Percentiles rank a stretch among this genome's conserved stretches.
phyloP scores from a whole-genome alignment of 1,284 basidiomycete genomes.

The Caloboletus firmus region DNA sequence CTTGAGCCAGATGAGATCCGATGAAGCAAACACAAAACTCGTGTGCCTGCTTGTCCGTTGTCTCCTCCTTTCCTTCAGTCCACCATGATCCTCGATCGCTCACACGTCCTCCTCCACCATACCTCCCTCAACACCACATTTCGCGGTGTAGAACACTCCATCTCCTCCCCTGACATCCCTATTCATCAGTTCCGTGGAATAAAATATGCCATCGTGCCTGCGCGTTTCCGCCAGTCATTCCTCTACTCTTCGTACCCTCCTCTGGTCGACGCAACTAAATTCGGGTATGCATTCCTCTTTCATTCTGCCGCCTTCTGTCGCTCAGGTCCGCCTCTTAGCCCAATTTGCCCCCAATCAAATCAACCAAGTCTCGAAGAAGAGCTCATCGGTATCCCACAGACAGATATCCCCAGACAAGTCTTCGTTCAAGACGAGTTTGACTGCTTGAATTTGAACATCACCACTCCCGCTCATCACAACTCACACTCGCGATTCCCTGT shows the following conservation, averaged over 20 bases:
- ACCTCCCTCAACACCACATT: conserved; percentile 59
- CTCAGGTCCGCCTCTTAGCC: conserved; percentile 41
- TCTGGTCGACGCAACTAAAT: conserved; percentile 57
- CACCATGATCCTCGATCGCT: conserved; percentile 30
- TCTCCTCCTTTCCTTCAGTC: conserved; percentile 1
- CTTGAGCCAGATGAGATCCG: conserved; percentile 22
- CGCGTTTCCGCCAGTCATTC: conserved; percentile 69
- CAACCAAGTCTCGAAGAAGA: conserved; percentile 53
- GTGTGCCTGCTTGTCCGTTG: too few relatives aligned
- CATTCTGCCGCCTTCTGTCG: neutral
- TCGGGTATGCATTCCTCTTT: conserved; percentile 50
- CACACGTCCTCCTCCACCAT: conserved; percentile 45
- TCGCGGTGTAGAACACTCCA: conserved; percentile 56
- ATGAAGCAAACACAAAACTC: conserved; percentile 18
- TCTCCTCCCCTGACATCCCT: conserved; percentile 54
- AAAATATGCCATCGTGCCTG: conserved; percentile 71
- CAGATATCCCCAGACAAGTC: conserved; percentile 53
- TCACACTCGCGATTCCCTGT: conserved; percentile 59
- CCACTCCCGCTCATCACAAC: conserved; percentile 58
- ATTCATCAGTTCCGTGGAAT: conserved; percentile 73
- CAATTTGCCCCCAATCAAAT: conserved; percentile 69
- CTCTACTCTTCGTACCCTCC: conserved; percentile 56
- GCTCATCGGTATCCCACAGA: conserved; percentile 58
- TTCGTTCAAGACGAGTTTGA: conserved; percentile 70
- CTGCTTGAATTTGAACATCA: conserved; percentile 75